A percentile compares a stretch with the other conserved stretches of the same genome.
These are phyloP conservation scores for Paracoccidioides lutzii DNA, from an alignment of 2,329 filamentous ascomycete genomes.

Conservation along the genomic window DNA sequence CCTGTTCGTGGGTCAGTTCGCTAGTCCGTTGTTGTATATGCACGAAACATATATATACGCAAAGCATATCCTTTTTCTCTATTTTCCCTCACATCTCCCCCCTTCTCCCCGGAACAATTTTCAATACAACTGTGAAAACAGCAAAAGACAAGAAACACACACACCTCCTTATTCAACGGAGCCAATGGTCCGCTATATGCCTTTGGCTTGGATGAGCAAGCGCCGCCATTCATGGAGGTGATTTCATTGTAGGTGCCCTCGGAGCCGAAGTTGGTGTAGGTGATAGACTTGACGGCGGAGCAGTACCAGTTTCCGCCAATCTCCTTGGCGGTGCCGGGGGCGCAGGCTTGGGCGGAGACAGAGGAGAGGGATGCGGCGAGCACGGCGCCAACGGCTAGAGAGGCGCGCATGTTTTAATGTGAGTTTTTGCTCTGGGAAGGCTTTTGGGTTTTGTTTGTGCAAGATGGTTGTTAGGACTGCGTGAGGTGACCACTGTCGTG, in stretches of 20 bases:
- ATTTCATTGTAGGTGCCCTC: conserved; percentile 53
- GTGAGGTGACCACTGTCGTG: no score
- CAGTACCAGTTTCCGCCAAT: conserved; percentile 53
- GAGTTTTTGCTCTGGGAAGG: neutral
- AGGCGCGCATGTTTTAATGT: conserved; percentile 8
- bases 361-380: conserved; percentile 11
- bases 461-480: no score
- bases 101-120: no score
- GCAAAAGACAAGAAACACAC: conserved; percentile 21
- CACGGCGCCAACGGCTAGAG: conserved; percentile 9
- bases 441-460: neutral
- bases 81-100: neutral
- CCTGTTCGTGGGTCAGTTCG: conserved; percentile 31
- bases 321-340: conserved; percentile 13
- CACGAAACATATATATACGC: neutral
- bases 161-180: conserved; percentile 58
- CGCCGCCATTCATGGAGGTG: conserved; percentile 44
- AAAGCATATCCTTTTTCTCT: neutral
- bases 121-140: no score
- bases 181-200: conserved; percentile 49
- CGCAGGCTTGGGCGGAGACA: conserved; percentile 12
- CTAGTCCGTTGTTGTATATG: neutral
- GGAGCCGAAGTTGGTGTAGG: conserved; percentile 50
- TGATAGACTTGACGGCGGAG: conserved; percentile 50
- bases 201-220: conserved; percentile 42